Percentiles rank a stretch among this genome's conserved stretches.
These are phyloP conservation scores for Stagonosporopsis tanaceti DNA, from an alignment of 2,329 filamentous ascomycete species.

Conservation along the genomic window DNA sequence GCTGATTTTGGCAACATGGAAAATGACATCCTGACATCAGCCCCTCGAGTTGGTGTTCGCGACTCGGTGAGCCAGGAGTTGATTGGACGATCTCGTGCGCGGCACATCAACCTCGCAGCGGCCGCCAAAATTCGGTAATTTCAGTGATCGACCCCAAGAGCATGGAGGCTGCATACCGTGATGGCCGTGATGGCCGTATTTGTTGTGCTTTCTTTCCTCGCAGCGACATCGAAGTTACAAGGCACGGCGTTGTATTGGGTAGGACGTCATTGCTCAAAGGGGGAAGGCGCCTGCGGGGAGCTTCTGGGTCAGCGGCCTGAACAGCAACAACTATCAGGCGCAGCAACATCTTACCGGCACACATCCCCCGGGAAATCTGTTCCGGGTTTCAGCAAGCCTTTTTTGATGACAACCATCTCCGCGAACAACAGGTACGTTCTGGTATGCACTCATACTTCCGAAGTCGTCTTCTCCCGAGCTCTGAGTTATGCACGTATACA, in stretches of 20 bases:
- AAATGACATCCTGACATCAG: constrained; percentile 4
- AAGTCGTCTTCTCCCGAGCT: not conserved
- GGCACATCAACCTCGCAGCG: not conserved
- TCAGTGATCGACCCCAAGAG: not conserved
- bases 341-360: too few species aligned
- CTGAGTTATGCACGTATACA: too few species aligned
- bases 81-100: constrained; percentile 10
- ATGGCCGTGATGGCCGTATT: too few species aligned
- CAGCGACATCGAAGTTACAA: too few species aligned
- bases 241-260: too few species aligned
- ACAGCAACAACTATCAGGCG: too few species aligned
- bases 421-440: not conserved
- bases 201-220: not conserved
- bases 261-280: too few species aligned
- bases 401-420: not conserved
- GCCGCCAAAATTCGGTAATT: constrained; percentile 15
- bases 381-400: not conserved
- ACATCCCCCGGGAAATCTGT: not conserved
- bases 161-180: not conserved
- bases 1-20: constrained; percentile 6
- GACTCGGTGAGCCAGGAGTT: not conserved
- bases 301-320: too few species aligned
- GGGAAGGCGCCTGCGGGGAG: too few species aligned
- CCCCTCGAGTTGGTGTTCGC: constrained; percentile 5
- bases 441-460: not conserved